These are phyloP conservation scores for Terana coerulea DNA, from an alignment of 768 basidiomycete genomes.

Conservation along the genomic window DNA sequence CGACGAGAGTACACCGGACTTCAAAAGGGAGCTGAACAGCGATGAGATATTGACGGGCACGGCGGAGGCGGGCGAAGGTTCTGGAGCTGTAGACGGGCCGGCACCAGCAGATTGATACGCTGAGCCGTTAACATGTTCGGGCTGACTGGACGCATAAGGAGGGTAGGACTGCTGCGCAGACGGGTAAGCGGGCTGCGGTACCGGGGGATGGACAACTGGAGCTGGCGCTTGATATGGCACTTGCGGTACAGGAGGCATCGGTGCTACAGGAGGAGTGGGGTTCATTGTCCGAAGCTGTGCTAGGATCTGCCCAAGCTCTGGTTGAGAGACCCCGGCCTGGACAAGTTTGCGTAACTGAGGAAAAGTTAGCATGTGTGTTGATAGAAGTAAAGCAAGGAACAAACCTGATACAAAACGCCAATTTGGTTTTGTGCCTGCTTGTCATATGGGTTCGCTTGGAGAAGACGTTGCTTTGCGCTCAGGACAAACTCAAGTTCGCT, in stretches of 20 bases:
- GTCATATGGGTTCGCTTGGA: constrained; percentile 76
- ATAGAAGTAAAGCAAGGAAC: constrained; percentile 21
- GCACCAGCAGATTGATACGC: neutral
- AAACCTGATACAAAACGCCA: constrained; percentile 74
- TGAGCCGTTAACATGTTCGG: neutral
- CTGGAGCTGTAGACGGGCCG: neutral
- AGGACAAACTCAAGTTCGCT: constrained; percentile 81
- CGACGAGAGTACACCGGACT: constrained; percentile 72
- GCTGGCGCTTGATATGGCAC: constrained; percentile 19
- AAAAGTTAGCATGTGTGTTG: neutral
- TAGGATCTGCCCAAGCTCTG: constrained; percentile 74
- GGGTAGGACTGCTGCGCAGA: constrained; percentile 26
- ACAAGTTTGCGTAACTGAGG: constrained; percentile 68
- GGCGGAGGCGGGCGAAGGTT: constrained; percentile 17
- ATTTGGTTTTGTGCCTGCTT: constrained; percentile 65
- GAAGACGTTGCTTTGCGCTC: constrained; percentile 70
- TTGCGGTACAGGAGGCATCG: constrained; percentile 13
- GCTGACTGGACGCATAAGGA: constrained; percentile 15
- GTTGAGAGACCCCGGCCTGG: constrained; percentile 76
- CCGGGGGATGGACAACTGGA: constrained; percentile 28
- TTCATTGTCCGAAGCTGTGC: constrained; percentile 62
- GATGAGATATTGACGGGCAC: constrained; percentile 17
- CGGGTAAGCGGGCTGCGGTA: constrained; percentile 28
- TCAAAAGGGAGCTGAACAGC: constrained; percentile 63
- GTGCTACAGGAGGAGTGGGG: constrained; percentile 31